A percentile compares a stretch with the other conserved stretches of the same genome.
phyloP scores from a whole-genome alignment of 2,329 filamentous ascomycete species.

The Talaromyces piceae region DNA sequence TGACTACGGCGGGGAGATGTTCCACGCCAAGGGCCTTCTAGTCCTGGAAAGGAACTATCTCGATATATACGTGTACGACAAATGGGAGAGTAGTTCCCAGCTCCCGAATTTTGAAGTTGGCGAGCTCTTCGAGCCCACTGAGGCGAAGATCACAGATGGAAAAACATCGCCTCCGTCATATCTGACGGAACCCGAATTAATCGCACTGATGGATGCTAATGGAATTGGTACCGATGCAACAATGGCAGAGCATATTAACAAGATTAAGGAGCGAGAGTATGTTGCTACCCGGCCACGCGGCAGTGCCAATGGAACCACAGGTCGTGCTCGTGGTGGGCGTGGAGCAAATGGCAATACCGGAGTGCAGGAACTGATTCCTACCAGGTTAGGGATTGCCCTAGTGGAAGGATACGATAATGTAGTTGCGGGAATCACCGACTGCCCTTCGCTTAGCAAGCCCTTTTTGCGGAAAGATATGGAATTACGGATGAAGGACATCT shows the following conservation, averaged over 20 bases:
- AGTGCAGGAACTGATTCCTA: constrained; percentile 85
- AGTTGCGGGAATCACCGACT: constrained; percentile 65
- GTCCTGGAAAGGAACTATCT: constrained; percentile 89
- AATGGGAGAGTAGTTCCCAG: constrained; percentile 81
- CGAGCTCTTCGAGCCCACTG: constrained; percentile 78
- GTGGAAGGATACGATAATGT: constrained; percentile 94
- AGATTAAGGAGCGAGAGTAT: constrained; percentile 86
- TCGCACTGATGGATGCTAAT: constrained; percentile 95
- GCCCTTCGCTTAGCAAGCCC: constrained; percentile 76
- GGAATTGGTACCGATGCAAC: constrained; percentile 97
- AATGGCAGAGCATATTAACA: constrained; percentile 97
- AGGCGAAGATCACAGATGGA: constrained; percentile 85
- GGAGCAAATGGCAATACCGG: constrained; percentile 3
- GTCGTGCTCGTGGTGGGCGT: constrained; percentile 29
- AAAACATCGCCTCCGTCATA: constrained; percentile 79
- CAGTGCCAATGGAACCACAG: constrained; percentile 7
- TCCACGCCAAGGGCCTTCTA: constrained; percentile 73
- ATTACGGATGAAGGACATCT: constrained; percentile 91
- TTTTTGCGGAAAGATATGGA: constrained; percentile 98
- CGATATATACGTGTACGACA: constrained; percentile 92
- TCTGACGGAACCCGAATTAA: constrained; percentile 89
- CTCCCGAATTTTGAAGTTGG: constrained; percentile 72
- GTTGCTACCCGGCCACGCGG: constrained; percentile 55
- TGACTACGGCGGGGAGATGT: constrained; percentile 72
- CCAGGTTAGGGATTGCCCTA: constrained; percentile 79